Evolutionary conservation across 148 eudicot species (phyloP).

Genomic region (Pharnaceum exiguum): DNA sequence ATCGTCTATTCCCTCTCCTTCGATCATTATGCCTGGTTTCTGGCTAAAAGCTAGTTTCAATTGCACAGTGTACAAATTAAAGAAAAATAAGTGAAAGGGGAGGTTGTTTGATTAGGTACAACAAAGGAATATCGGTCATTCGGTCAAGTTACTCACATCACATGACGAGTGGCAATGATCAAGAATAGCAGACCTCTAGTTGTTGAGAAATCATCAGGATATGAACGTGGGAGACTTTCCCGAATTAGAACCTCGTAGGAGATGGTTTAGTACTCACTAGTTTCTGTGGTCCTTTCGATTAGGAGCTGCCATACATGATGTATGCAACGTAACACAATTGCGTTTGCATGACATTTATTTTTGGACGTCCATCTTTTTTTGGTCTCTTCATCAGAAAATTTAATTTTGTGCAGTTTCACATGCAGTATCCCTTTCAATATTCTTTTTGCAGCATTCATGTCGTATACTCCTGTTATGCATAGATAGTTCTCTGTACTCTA

Average conservation of each 20-base stretch:
- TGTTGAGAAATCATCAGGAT: not conserved
- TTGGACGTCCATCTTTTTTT: conserved; percentile 6
- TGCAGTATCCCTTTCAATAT: conserved; percentile 4
- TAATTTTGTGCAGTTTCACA: conserved; percentile 9
- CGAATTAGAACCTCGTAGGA: not conserved
- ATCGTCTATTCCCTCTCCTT: no score
- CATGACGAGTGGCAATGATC: conserved; percentile 8
- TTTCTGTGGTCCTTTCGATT: conserved; percentile 8
- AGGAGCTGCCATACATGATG: not conserved
- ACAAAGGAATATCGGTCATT: no score
- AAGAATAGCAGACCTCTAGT: conserved; percentile 9
- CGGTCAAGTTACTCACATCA: no score
- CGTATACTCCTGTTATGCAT: no score
- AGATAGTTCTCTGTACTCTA: no score
- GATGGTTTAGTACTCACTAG: not conserved
- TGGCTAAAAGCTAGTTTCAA: no score
- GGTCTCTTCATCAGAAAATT: conserved; percentile 6
- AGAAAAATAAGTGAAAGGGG: no score
- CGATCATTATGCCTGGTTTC: no score
- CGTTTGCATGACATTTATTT: conserved; percentile 1
- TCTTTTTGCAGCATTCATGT: not conserved
- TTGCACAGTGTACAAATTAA: no score
- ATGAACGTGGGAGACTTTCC: conserved; percentile 16
- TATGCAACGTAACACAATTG: not conserved
- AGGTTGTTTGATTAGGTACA: no score